Evolutionary conservation across 2,329 filamentous ascomycete species (phyloP).

Genomic region (Colletotrichum musae): DNA sequence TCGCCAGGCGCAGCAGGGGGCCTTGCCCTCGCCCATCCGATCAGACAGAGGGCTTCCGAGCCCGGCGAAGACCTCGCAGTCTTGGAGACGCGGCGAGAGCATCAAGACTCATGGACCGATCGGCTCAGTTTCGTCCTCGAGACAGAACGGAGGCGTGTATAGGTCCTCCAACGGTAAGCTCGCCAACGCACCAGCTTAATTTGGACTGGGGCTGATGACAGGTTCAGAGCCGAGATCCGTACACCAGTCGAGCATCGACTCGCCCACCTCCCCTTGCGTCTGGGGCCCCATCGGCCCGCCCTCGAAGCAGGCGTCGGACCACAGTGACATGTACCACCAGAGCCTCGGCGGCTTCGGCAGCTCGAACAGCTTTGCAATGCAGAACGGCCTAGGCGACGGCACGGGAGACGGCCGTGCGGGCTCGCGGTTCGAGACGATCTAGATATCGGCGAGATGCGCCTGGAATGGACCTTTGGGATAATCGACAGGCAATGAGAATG

Average conservation of each 20-base stretch:
- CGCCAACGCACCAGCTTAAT: background rate
- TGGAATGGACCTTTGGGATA: background rate
- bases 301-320: conserved; percentile 39
- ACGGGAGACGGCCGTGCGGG: conserved; percentile 1
- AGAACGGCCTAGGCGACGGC: conserved; percentile 4
- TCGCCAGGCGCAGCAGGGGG: conserved; percentile 4
- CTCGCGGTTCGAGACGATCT: conserved; percentile 7
- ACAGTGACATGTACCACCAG: conserved; percentile 15
- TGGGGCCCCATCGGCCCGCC: conserved; percentile 51
- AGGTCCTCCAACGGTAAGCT: conserved; percentile 12
- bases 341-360: conserved; percentile 4
- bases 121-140: conserved; percentile 5
- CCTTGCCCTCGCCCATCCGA: conserved; percentile 8
- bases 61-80: conserved; percentile 27
- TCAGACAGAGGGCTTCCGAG: conserved; percentile 18
- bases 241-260: conserved; percentile 18
- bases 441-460: background rate
- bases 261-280: conserved; percentile 43
- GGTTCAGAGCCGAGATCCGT: conserved; percentile 9
- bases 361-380: conserved; percentile 15
- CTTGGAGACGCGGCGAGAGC: conserved; percentile 28
- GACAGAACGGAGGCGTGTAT: conserved; percentile 11
- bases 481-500: conserved; percentile 26
- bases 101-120: conserved; percentile 12
- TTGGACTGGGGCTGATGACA: background rate